Evolutionary conservation across 2,329 filamentous ascomycete genomes (phyloP).

Genomic region (Chaetomiaceae sp.): DNA sequence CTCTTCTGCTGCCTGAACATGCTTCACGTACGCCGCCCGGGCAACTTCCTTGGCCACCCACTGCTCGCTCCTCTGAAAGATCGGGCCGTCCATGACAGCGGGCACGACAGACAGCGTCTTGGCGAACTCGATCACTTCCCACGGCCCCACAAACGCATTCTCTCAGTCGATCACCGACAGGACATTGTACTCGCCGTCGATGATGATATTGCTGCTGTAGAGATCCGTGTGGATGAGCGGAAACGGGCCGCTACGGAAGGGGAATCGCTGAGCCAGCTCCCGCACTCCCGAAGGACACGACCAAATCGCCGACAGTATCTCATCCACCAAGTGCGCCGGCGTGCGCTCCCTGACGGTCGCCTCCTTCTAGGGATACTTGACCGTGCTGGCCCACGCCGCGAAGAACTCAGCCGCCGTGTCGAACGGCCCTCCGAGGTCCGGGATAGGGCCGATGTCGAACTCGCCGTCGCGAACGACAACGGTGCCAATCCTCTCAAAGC

Average conservation of each 20-base stretch:
- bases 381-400: constrained; percentile 18
- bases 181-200: neutral
- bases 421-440: constrained; percentile 21
- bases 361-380: constrained; percentile 7
- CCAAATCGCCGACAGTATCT: neutral
- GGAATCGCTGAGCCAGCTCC: neutral
- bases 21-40: neutral
- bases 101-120: neutral
- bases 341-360: neutral
- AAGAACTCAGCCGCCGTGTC: constrained; percentile 20
- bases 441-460: constrained; percentile 17
- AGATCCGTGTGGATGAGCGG: constrained; percentile 1
- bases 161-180: constrained; percentile 1
- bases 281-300: neutral
- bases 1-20: neutral
- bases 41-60: neutral
- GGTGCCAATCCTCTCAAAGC: constrained; percentile 19
- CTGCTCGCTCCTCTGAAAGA: neutral
- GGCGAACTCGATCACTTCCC: neutral
- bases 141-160: neutral
- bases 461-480: constrained; percentile 11
- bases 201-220: constrained; percentile 6
- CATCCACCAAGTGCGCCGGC: neutral
- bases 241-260: neutral
- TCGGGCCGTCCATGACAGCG: neutral